phyloP scores from a whole-genome alignment of 805 yeast species.

The Cyberlindnera petersonii region DNA sequence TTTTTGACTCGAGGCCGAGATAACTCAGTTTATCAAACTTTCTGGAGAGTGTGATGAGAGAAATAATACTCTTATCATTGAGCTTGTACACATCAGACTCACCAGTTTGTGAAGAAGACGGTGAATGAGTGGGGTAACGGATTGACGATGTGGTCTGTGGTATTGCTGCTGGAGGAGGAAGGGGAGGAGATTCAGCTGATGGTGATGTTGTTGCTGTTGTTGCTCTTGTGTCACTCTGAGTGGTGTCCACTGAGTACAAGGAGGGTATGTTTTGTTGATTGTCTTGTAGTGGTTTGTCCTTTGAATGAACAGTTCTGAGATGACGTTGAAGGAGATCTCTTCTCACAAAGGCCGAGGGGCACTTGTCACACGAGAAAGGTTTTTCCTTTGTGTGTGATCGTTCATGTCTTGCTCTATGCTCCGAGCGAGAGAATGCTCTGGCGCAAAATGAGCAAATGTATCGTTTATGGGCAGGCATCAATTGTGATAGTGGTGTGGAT shows the following conservation, averaged over 20 bases:
- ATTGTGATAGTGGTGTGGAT: no score
- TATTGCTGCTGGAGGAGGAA: neutral
- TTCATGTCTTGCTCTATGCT: slow-evolving; percentile 75
- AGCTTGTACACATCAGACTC: slow-evolving; percentile 11
- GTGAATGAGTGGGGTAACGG: neutral
- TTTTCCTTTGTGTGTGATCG: slow-evolving; percentile 77
- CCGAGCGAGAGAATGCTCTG: slow-evolving; percentile 73
- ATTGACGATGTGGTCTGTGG: slow-evolving; percentile 1
- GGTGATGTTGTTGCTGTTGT: neutral
- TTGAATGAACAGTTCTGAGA: slow-evolving; percentile 68
- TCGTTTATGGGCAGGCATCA: slow-evolving; percentile 49
- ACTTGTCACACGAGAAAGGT: slow-evolving; percentile 70
- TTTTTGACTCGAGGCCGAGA: slow-evolving; percentile 19
- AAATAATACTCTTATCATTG: slow-evolving; percentile 31
- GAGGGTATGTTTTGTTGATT: no score
- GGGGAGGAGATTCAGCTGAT: slow-evolving; percentile 1
- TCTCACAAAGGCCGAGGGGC: slow-evolving; percentile 71
- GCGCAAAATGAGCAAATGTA: slow-evolving; percentile 79
- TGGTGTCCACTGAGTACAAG: no score
- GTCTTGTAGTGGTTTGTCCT: no score
- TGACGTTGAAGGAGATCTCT: slow-evolving; percentile 76
- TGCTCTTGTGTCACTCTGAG: no score
- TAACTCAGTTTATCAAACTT: slow-evolving; percentile 16
- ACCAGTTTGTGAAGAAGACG: slow-evolving; percentile 1
- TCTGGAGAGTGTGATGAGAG: slow-evolving; percentile 31